Conservation (phyloP, 1,139 yeast species). For the Yamadazyma trypodendri region DNA sequence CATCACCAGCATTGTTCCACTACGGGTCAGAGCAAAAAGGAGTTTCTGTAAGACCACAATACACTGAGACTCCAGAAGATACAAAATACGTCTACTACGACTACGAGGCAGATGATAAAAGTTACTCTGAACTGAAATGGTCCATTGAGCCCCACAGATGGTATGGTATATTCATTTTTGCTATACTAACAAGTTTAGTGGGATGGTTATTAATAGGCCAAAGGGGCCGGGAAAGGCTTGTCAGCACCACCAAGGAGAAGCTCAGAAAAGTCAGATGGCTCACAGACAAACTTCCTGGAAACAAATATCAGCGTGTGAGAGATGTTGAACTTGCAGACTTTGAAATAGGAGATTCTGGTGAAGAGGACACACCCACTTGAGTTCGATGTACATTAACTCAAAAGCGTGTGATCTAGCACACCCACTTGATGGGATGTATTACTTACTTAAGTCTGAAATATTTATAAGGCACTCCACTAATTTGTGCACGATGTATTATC, state of each 20-base stretch:
- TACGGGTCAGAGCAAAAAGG: constrained; percentile 55
- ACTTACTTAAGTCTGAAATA: too few species aligned
- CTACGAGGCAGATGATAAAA: constrained; percentile 30
- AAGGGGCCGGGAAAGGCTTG: constrained; percentile 21
- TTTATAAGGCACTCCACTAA: too few species aligned
- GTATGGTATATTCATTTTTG: constrained; percentile 53
- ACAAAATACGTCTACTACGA: constrained; percentile 26
- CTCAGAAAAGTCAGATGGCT: not conserved
- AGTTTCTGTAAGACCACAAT: constrained; percentile 45
- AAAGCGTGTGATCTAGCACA: too few species aligned
- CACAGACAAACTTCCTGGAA: constrained; percentile 1
- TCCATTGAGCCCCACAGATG: constrained; percentile 50
- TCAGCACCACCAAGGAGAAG: constrained; percentile 11
- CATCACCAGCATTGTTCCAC: constrained; percentile 46
- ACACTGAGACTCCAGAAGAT: constrained; percentile 22
- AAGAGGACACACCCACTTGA: not conserved
- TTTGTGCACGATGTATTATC: too few species aligned
- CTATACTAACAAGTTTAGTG: constrained; percentile 39
- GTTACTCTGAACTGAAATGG: constrained; percentile 36
- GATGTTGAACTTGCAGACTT: constrained; percentile 8
- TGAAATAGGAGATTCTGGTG: constrained; percentile 10
- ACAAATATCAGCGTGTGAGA: constrained; percentile 6
- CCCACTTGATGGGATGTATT: too few species aligned
- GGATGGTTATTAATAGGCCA: constrained; percentile 50
- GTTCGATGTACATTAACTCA: too few species aligned